Conservation (phyloP, 208 protist species). For the Trichomonas gallinae region DNA sequence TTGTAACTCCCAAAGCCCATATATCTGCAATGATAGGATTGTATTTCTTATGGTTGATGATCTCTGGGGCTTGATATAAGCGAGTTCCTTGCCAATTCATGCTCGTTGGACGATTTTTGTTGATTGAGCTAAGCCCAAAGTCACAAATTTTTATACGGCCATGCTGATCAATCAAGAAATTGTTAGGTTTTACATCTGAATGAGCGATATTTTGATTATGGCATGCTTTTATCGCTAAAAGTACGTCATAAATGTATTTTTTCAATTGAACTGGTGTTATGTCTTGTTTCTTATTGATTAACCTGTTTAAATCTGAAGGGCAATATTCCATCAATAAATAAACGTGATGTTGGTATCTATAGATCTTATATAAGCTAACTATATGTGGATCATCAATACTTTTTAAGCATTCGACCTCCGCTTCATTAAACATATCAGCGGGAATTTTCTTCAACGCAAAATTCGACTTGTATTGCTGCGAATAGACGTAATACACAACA, state of each 20-base stretch:
- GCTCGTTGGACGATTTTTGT: not conserved
- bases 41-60: not conserved
- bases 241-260: not conserved
- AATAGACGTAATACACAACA: no score
- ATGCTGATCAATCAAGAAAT: constrained; percentile 52
- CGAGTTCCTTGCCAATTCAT: not conserved
- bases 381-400: not conserved
- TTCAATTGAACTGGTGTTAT: not conserved
- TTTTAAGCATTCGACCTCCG: no score
- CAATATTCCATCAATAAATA: no score
- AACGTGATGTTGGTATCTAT: not conserved
- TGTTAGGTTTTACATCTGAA: constrained; percentile 46
- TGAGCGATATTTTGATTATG: not conserved
- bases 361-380: not conserved
- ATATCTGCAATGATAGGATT: not conserved
- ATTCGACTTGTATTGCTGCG: no score
- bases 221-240: not conserved
- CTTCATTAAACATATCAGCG: no score
- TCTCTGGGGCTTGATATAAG: not conserved
- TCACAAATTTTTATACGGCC: constrained; percentile 91
- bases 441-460: no score
- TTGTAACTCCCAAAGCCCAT: not conserved
- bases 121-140: constrained; percentile 62
- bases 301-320: not conserved
- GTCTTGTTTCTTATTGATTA: not conserved